A percentile compares a stretch with the other conserved stretches of the same genome.
phyloP scores from a whole-genome alignment of 345 rosid species.

The Geranium rotundifolium region DNA sequence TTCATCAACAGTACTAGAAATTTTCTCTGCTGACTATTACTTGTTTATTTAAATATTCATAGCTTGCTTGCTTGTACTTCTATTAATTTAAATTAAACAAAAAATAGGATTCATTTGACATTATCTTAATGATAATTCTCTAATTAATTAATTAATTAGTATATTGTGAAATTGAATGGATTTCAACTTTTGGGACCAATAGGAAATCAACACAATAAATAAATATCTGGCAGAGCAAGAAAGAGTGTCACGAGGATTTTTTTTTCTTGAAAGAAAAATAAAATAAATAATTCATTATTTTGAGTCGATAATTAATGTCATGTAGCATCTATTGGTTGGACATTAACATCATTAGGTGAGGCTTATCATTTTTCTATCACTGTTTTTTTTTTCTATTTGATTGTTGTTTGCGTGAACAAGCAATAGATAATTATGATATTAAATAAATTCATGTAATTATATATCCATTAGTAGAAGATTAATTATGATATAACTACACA shows the following conservation, averaged over 20 bases:
- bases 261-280: not conserved
- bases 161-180: not conserved
- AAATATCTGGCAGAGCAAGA: too few relatives aligned
- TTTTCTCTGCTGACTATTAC: not conserved
- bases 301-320: not conserved
- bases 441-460: too few relatives aligned
- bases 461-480: too few relatives aligned
- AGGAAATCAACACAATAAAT: not conserved
- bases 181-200: not conserved
- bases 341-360: constrained; percentile 2
- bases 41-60: not conserved
- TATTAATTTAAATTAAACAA: not conserved
- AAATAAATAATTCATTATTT: not conserved
- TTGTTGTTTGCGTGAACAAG: too few relatives aligned
- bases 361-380: not conserved
- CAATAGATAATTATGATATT: too few relatives aligned
- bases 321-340: not conserved
- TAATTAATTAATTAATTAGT: too few relatives aligned
- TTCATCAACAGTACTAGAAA: not conserved
- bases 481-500: too few relatives aligned
- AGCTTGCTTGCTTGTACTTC: not conserved
- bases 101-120: not conserved
- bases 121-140: not conserved
- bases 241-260: too few relatives aligned
- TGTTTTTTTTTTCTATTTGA: too few relatives aligned